Percentiles rank a stretch among this genome's conserved stretches.
phyloP scores from a whole-genome alignment of 257 asterid genomes.

The Ilex aquifolium region DNA sequence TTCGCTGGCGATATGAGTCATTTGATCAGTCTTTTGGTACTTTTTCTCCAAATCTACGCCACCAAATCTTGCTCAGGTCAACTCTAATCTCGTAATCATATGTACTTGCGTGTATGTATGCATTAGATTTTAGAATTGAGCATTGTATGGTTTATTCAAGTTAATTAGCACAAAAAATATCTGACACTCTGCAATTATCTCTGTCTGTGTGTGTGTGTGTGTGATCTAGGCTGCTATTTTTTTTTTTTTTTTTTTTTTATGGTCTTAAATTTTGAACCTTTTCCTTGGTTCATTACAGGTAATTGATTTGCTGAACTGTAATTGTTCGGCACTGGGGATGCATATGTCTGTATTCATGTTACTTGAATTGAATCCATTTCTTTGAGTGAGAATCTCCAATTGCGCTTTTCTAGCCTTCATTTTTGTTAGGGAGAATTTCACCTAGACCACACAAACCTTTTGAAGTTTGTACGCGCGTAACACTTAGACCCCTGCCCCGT shows the following conservation, averaged over 20 bases:
- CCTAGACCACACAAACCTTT: too few species aligned
- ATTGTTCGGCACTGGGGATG: neutral
- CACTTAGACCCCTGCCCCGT: too few species aligned
- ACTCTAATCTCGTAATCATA: too few species aligned
- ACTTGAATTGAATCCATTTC: too few species aligned
- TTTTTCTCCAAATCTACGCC: constrained; percentile 79
- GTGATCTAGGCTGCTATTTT: constrained; percentile 8
- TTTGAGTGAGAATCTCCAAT: too few species aligned
- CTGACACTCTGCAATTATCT: too few species aligned
- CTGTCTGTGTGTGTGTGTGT: constrained; percentile 26
- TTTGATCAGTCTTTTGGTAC: constrained; percentile 76
- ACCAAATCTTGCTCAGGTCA: constrained; percentile 93
- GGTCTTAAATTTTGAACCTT: too few species aligned
- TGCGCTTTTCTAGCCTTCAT: too few species aligned
- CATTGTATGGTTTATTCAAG: constrained; percentile 17
- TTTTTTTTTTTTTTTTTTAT: too few species aligned
- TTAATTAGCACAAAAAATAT: neutral
- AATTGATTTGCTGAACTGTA: constrained; percentile 52
- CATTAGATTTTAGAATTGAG: neutral
- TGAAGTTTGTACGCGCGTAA: too few species aligned
- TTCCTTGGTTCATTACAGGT: constrained; percentile 60
- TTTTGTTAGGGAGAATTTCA: too few species aligned
- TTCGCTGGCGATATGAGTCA: constrained; percentile 92
- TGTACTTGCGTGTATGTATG: neutral
- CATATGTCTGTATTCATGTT: too few species aligned